Evolutionary conservation across 257 asterid species (phyloP).

Genomic region (Gentiana dahurica): DNA sequence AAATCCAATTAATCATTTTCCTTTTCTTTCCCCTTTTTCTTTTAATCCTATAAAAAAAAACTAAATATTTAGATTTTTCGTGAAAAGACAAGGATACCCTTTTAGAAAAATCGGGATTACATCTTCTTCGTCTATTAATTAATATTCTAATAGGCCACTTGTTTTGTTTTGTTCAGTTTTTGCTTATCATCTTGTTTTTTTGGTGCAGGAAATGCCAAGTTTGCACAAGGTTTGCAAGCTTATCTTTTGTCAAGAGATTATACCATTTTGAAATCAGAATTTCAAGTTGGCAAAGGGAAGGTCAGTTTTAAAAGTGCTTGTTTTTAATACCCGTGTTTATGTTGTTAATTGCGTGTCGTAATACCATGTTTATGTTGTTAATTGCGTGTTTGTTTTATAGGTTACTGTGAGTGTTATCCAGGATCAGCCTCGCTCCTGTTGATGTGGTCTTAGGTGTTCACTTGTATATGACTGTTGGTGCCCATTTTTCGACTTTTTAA

Average conservation of each 20-base stretch:
- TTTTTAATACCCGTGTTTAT: too few species aligned
- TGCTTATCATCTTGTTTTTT: too few species aligned
- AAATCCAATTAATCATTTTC: too few species aligned
- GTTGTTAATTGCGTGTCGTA: not conserved
- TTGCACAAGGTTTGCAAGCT: slow-evolving; percentile 30
- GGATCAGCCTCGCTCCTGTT: slow-evolving; percentile 39
- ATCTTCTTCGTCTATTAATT: too few species aligned
- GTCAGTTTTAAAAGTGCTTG: slow-evolving; percentile 7
- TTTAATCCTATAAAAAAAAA: too few species aligned
- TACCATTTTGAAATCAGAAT: slow-evolving; percentile 49
- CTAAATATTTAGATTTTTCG: too few species aligned
- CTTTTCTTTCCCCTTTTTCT: too few species aligned
- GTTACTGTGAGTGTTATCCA: too few species aligned
- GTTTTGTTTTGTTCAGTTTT: too few species aligned
- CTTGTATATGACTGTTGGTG: slow-evolving; percentile 56
- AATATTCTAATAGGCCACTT: too few species aligned
- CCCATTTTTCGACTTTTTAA: slow-evolving; percentile 21
- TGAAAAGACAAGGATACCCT: too few species aligned
- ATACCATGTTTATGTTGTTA: not conserved
- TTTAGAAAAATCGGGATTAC: too few species aligned
- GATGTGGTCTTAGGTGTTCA: slow-evolving; percentile 47
- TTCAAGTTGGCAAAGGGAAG: slow-evolving; percentile 61
- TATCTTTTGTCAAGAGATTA: slow-evolving; percentile 59
- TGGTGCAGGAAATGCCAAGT: slow-evolving; percentile 29
- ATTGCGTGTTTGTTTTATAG: not conserved